Conservation (phyloP, 192 early-diverging fungal genomes). For the Haplosporangium gracile region DNA sequence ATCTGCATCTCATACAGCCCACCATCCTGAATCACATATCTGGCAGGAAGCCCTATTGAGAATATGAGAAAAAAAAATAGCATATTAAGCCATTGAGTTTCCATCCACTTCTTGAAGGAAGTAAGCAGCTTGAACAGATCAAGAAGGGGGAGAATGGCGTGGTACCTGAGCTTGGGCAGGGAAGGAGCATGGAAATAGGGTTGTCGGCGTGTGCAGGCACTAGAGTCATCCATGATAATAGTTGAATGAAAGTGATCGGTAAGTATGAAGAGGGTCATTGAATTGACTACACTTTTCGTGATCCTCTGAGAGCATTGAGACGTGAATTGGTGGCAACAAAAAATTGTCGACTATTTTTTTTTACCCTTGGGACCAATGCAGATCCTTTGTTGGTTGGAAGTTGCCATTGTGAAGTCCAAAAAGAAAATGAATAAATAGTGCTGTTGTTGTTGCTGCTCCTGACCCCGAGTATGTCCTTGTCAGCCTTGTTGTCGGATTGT, state of each 20-base stretch:
- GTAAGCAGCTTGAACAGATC: background rate
- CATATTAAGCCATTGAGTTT: background rate
- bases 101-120: background rate
- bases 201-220: conserved; percentile 23
- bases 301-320: background rate
- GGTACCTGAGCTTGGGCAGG: conserved; percentile 58
- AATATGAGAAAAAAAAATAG: no score
- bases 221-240: background rate
- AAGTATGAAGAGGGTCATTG: background rate
- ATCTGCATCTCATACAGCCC: conserved; percentile 56
- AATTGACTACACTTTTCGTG: background rate
- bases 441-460: background rate
- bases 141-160: background rate
- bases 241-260: background rate
- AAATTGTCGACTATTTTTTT: background rate
- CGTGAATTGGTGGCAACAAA: background rate
- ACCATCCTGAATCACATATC: conserved; percentile 60
- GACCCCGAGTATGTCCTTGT: background rate
- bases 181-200: conserved; percentile 50
- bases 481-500: background rate
- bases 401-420: conserved; percentile 4
- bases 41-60: conserved; percentile 49
- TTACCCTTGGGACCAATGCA: conserved; percentile 49
- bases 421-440: background rate
- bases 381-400: conserved; percentile 40